Base-by-base conservation (phyloP, 139 green algal species). In the Penium margaritaceum region DNA sequence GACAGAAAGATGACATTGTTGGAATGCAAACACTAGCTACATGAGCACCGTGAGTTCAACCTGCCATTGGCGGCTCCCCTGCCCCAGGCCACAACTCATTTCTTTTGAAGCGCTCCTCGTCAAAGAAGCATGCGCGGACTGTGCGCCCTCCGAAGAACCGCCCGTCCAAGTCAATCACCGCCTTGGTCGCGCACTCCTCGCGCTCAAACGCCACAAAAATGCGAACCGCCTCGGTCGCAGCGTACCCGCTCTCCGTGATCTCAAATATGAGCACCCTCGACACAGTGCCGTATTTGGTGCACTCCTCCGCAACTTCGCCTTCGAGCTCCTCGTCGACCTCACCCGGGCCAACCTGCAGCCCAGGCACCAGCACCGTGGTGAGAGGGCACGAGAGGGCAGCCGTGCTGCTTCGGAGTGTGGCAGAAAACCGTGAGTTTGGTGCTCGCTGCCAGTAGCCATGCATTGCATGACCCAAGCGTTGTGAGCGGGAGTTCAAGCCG, bases 241-340 rank as follows among this genome's bases (percentile, higher is more conserved):
- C 68, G 78, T 91, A 46, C 80, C 84, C 30, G 0, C 86, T 67
- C 15, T 90, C 87, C 3, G 88, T 96, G 41, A 95, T 90, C 55
- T 83, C 80, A 68, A 83, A 83, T 54, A 97, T 96, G 43, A 95
- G 71, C 21, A 97, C 90, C 12, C 77, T 77, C 6, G 95, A 87
- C 2, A 84, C 76, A 21, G 30, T 72, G 29, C 92, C 92, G 72
- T 94, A 96, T 84, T 94, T 96, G 69, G 80, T 88, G 64, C 90
- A 90, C 83, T 97, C 92, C 24, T 85, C 79, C 4, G 88, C 92
- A 12, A 93, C 82, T 83, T 97, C 91, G 9, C 95, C 90, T 66
- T 97, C 92, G 51, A 97, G 72, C 36, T 91, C 83, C 2, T 90
- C 85, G 70, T 96, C 91, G 78, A 97, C 92, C 73, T 95, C 86